A percentile compares a stretch with the other conserved stretches of the same genome.
Conservation (phyloP, 78 protist genomes). For the Bodo saltans region DNA sequence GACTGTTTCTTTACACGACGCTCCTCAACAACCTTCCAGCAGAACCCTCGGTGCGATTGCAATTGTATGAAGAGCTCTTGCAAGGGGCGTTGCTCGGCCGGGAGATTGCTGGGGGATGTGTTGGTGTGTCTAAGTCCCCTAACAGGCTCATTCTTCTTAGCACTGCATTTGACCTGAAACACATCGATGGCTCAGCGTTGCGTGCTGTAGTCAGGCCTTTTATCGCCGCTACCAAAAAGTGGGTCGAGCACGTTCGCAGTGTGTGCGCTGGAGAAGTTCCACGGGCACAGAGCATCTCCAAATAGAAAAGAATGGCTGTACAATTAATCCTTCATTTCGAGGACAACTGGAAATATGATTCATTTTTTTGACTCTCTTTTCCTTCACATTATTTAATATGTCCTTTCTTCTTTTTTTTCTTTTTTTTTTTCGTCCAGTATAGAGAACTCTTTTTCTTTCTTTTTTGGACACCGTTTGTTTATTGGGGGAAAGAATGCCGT, state of each 20-base stretch:
- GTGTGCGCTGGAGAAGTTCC: too few relatives aligned
- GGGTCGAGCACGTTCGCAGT: background rate
- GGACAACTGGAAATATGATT: too few relatives aligned
- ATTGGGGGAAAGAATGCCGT: too few relatives aligned
- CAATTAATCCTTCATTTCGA: too few relatives aligned
- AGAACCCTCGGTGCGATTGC: conserved; percentile 2
- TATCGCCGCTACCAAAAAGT: background rate
- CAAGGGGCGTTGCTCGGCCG: conserved; percentile 23
- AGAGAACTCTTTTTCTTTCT: too few relatives aligned
- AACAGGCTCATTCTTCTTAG: conserved; percentile 4
- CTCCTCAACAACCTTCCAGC: conserved; percentile 7
- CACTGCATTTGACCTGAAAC: background rate
- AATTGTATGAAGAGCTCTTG: conserved; percentile 8
- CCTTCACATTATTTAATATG: too few relatives aligned
- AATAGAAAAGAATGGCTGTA: too few relatives aligned
- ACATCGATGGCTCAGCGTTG: background rate
- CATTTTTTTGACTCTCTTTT: too few relatives aligned
- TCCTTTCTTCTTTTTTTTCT: too few relatives aligned
- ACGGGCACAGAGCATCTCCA: too few relatives aligned
- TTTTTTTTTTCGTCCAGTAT: too few relatives aligned
- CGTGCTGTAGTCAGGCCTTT: background rate
- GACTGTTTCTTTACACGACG: conserved; percentile 13
- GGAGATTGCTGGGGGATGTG: conserved; percentile 28
- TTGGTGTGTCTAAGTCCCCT: background rate
- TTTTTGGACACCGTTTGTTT: too few relatives aligned